Evolutionary conservation across 495 filamentous ascomycete genomes (phyloP), one percentile per base, ranked within the genome.

Genomic region (Lasiosphaeria hispida): DNA sequence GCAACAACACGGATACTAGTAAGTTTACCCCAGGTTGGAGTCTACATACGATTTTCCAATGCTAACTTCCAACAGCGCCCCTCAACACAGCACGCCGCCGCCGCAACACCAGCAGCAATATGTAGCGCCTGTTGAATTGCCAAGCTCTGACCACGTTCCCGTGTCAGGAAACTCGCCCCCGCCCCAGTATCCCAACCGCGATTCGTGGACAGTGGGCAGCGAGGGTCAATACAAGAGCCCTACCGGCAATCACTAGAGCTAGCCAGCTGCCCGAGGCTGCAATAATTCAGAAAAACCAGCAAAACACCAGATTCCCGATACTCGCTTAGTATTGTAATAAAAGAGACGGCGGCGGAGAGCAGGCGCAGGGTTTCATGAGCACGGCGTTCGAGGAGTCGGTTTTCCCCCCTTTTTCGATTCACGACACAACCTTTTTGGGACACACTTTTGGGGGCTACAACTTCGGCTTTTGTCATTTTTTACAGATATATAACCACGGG

Each of bases 181-280:
- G n/a, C 63, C 63, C 2, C 51, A 61, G 42, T 68, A 68, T 33
- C 23, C 35, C 17, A 36, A 57, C 41, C 41, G 50, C 2, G 45
- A 55, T 15, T 60, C 48, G 15, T 60, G 47, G 47, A 38, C 40
- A 3, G 23, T 38, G 2, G 65, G 65, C 3, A 34, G 17, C 10
- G 56, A 62, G 48, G 45, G 37, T 13, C 48, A 49, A 42, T 58
- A 52, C 40, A 7, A 39, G 38, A 30, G 23, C 23, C 23, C 23
- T 2, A 30, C 23, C 23, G 23, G 23, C 23, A 30, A 30, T 30
- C 23, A 30, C 23, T 30, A 30, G 23, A 30, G 23, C 23, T 5
- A 30, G 23, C 23, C 23, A 30, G 5, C 5, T 30, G 23, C 2
- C 23, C 43, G 3, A 47, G 18, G 43, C 18, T 47, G 10, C 18